phyloP scores from a whole-genome alignment of 768 basidiomycete genomes.

The Cystobasidium onofrii region DNA sequence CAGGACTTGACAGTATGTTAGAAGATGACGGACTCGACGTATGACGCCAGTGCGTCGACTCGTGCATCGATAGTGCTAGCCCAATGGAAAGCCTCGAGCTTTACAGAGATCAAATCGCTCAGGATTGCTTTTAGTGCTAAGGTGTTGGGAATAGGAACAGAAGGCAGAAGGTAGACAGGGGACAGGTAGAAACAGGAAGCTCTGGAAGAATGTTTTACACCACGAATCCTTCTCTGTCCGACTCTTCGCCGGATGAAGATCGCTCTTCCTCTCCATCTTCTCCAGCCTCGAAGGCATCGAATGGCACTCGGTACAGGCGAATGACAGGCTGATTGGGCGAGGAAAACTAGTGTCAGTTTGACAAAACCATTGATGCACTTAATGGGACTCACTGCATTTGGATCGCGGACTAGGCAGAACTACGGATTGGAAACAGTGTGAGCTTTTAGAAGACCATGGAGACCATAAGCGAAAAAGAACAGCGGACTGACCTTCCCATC shows the following conservation, averaged over 20 bases:
- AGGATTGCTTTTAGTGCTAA: background rate
- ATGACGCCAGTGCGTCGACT: no score
- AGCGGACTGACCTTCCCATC: conserved; percentile 61
- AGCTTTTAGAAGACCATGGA: background rate
- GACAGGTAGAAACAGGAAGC: background rate
- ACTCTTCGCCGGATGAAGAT: conserved; percentile 9
- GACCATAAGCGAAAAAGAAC: background rate
- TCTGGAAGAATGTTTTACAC: background rate
- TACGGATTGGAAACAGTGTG: background rate
- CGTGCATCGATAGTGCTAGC: no score
- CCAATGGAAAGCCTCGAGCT: no score
- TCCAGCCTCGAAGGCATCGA: conserved; percentile 67
- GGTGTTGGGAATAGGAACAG: background rate
- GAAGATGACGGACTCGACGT: no score
- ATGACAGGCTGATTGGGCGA: conserved; percentile 64
- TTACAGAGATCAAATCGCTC: background rate
- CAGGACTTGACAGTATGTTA: no score
- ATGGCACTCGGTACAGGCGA: conserved; percentile 85
- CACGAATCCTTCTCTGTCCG: conserved; percentile 21
- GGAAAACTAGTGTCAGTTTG: background rate
- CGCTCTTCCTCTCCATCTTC: conserved; percentile 29
- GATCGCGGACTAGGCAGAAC: conserved; percentile 93
- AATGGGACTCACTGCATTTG: conserved; percentile 68
- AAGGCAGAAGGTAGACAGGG: background rate
- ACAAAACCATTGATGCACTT: background rate